Percentiles rank a stretch among this genome's conserved stretches.
Conservation (phyloP, 352 stramenopile species). For the Phytophthora meadii region DNA sequence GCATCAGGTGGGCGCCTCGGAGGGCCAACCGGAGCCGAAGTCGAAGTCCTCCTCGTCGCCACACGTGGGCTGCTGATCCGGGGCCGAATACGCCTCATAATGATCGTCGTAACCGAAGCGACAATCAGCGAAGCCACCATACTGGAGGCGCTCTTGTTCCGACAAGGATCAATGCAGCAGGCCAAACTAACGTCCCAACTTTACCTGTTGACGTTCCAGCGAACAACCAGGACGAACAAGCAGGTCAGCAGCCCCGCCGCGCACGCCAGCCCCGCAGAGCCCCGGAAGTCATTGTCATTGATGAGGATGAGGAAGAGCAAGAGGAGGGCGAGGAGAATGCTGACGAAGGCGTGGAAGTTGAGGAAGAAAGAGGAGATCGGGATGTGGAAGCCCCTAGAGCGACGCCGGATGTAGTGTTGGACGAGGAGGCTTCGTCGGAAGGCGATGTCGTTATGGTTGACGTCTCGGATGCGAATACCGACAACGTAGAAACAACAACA, state of each 20-base stretch:
- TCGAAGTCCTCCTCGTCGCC: conserved; percentile 35
- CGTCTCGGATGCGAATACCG: conserved; percentile 10
- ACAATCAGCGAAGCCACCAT: conserved; percentile 8
- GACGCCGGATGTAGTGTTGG: conserved; percentile 50
- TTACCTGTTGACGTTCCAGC: not conserved
- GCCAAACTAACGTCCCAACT: not conserved
- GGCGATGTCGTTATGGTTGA: conserved; percentile 17
- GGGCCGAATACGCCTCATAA: conserved; percentile 4
- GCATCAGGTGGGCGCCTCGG: conserved; percentile 23
- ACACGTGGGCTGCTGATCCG: conserved; percentile 11
- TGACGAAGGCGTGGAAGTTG: conserved; percentile 39
- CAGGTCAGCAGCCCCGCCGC: conserved; percentile 22
- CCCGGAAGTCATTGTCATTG: conserved; percentile 74
- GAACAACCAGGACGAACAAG: conserved; percentile 15
- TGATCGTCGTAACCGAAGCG: conserved; percentile 4
- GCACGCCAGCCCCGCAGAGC: conserved; percentile 35
- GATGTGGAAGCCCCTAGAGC: conserved; percentile 34
- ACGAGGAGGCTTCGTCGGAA: conserved; percentile 36
- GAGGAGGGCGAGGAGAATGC: conserved; percentile 19
- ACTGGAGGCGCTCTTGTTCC: not conserved
- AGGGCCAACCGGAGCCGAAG: conserved; percentile 28
- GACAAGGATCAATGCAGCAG: no score
- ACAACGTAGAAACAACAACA: conserved; percentile 17
- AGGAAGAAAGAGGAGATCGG: conserved; percentile 37
- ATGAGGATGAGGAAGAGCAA: conserved; percentile 66